phyloP scores from a whole-genome alignment of 148 eudicot genomes.

The Diospyros lotus region DNA sequence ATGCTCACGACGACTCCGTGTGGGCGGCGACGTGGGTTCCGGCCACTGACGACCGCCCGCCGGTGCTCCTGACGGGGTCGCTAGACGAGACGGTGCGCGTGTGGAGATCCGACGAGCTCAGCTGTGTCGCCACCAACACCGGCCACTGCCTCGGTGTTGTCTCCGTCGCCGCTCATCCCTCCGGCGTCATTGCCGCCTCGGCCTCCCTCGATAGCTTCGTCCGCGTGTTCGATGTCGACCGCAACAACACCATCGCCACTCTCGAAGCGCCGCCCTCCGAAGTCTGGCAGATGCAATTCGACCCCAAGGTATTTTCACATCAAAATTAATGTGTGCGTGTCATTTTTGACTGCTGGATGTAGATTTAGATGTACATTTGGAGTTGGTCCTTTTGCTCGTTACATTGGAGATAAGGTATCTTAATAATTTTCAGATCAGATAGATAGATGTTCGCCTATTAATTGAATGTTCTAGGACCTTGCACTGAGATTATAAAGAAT shows the following conservation, averaged over 20 bases:
- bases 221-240: conserved; percentile 76
- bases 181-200: conserved; percentile 83
- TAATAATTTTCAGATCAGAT: not conserved
- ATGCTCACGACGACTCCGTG: conserved; percentile 77
- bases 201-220: conserved; percentile 88
- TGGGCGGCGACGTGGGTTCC: conserved; percentile 93
- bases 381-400: not conserved
- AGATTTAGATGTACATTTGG: not conserved
- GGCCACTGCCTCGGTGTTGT: conserved; percentile 63
- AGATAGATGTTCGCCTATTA: not conserved
- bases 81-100: conserved; percentile 83
- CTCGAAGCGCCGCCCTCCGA: conserved; percentile 89
- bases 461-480: not conserved
- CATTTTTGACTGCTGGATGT: not conserved
- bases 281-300: conserved; percentile 85
- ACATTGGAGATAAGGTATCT: not conserved
- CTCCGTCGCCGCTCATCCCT: conserved; percentile 89
- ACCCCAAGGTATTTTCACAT: conserved; percentile 52
- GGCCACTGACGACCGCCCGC: conserved; percentile 39
- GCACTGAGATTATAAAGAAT: too few species aligned
- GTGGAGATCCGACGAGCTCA: conserved; percentile 65
- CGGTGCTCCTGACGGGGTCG: conserved; percentile 78
- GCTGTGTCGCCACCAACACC: conserved; percentile 46
- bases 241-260: conserved; percentile 68
- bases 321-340: not conserved